These are phyloP conservation scores for Sporobolomyces roseus DNA, from an alignment of 768 basidiomycete genomes.

Conservation along the genomic window DNA sequence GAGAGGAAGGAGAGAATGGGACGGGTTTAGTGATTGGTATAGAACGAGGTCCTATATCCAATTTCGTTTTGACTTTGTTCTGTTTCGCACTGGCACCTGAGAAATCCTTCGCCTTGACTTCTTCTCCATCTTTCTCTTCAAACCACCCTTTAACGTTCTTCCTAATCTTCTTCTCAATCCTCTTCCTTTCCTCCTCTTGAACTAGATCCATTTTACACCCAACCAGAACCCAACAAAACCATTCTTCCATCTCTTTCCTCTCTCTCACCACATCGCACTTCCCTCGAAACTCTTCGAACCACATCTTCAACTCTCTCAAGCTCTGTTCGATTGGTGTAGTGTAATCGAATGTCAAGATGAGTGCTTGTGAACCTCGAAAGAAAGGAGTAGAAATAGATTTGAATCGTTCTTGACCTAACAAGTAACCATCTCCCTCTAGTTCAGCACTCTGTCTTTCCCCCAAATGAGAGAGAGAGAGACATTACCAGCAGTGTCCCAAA, in stretches of 20 bases:
- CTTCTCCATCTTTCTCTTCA: not conserved
- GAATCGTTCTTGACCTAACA: slow-evolving; percentile 84
- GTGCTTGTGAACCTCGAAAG: slow-evolving; percentile 80
- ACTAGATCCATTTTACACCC: slow-evolving; percentile 72
- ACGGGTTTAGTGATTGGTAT: not conserved
- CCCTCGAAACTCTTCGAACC: slow-evolving; percentile 74
- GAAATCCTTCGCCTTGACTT: not conserved
- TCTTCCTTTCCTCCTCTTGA: not conserved
- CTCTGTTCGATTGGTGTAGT: slow-evolving; percentile 53
- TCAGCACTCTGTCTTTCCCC: not conserved
- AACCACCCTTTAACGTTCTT: not conserved
- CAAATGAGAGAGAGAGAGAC: not conserved
- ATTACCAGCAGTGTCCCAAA: slow-evolving; percentile 54
- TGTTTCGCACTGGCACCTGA: not conserved
- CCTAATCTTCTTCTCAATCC: not conserved
- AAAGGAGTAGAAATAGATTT: slow-evolving; percentile 75
- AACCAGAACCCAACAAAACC: slow-evolving; percentile 63
- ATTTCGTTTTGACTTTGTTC: not conserved
- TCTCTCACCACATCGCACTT: slow-evolving; percentile 55
- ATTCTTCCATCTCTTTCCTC: slow-evolving; percentile 55
- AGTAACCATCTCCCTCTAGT: slow-evolving; percentile 47
- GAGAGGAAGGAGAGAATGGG: not conserved
- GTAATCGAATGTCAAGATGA: slow-evolving; percentile 74
- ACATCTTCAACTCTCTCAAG: slow-evolving; percentile 56
- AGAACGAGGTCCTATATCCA: not conserved